Evolutionary conservation across 805 yeast genomes (phyloP).

Genomic region (Starmera quercuum): DNA sequence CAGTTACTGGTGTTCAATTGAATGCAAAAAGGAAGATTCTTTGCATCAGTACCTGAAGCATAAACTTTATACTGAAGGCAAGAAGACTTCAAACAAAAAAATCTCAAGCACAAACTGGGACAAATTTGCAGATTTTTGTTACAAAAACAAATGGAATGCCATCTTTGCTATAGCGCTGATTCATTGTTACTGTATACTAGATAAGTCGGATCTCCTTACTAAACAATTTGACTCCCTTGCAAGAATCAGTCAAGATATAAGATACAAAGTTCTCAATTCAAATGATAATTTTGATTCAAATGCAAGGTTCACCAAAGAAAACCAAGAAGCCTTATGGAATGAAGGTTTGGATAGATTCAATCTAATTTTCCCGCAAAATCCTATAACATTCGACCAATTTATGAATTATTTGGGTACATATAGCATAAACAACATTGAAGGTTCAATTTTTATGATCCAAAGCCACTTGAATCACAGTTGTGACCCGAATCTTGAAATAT

Average conservation of each 20-base stretch:
- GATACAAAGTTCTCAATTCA: slow-evolving; percentile 53
- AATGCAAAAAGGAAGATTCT: slow-evolving; percentile 48
- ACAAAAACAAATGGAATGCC: slow-evolving; percentile 59
- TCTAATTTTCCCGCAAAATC: slow-evolving; percentile 34
- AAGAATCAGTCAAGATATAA: slow-evolving; percentile 54
- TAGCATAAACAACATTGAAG: slow-evolving; percentile 66
- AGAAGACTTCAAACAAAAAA: slow-evolving; percentile 23
- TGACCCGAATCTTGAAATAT: slow-evolving; percentile 58
- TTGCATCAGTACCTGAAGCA: slow-evolving; percentile 57
- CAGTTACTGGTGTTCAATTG: slow-evolving; percentile 63
- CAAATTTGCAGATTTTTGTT: slow-evolving; percentile 51
- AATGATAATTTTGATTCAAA: slow-evolving; percentile 18
- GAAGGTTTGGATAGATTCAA: slow-evolving; percentile 45
- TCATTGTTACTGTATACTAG: slow-evolving; percentile 35
- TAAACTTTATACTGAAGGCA: slow-evolving; percentile 27
- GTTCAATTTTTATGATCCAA: slow-evolving; percentile 51
- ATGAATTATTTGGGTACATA: slow-evolving; percentile 60
- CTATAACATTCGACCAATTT: slow-evolving; percentile 43
- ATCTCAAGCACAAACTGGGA: slow-evolving; percentile 43
- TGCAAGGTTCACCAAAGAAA: slow-evolving; percentile 46
- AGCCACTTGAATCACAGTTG: slow-evolving; percentile 76
- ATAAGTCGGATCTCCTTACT: slow-evolving; percentile 31
- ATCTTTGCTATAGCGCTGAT: slow-evolving; percentile 57
- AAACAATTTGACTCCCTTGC: slow-evolving; percentile 60
- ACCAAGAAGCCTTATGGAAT: slow-evolving; percentile 51